These are phyloP conservation scores for Yamadazyma tumulicola DNA, from an alignment of 805 yeast species.

Conservation along the genomic window DNA sequence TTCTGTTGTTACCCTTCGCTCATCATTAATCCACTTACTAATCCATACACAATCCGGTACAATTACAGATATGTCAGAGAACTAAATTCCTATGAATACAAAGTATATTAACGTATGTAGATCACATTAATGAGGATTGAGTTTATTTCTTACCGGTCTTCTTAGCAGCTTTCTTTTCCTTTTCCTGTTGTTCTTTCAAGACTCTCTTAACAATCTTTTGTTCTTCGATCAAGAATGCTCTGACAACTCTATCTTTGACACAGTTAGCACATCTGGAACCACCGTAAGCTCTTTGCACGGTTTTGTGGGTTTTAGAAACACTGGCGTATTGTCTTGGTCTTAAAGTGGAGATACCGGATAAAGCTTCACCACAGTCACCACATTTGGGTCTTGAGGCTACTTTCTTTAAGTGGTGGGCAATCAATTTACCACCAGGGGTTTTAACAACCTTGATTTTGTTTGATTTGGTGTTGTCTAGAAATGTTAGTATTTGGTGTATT, in stretches of 20 bases:
- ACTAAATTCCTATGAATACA: conserved; percentile 6
- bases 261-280: conserved; percentile 98
- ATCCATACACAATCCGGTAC: no score
- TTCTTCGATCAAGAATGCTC: conserved; percentile 99
- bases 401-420: conserved; percentile 97
- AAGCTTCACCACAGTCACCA: conserved; percentile 82
- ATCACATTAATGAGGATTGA: conserved; percentile 7
- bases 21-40: no score
- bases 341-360: conserved; percentile 86
- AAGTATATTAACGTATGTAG: conserved; percentile 8
- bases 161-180: conserved; percentile 58
- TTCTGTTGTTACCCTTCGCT: no score
- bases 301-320: conserved; percentile 93
- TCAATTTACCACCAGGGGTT: conserved; percentile 99
- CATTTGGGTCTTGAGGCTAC: conserved; percentile 81
- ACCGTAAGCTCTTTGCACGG: conserved; percentile 99
- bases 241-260: conserved; percentile 98
- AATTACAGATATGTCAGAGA: background rate
- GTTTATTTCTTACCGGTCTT: conserved; percentile 32
- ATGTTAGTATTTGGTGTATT: conserved; percentile 29
- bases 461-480: conserved; percentile 95
- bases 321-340: conserved; percentile 98
- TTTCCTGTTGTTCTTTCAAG: conserved; percentile 91
- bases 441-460: conserved; percentile 99
- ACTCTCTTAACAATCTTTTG: conserved; percentile 99